Evolutionary conservation across 129 eudicot genomes (phyloP), one percentile per base, ranked within the genome.

Genomic region (Flaveria trinervia): DNA sequence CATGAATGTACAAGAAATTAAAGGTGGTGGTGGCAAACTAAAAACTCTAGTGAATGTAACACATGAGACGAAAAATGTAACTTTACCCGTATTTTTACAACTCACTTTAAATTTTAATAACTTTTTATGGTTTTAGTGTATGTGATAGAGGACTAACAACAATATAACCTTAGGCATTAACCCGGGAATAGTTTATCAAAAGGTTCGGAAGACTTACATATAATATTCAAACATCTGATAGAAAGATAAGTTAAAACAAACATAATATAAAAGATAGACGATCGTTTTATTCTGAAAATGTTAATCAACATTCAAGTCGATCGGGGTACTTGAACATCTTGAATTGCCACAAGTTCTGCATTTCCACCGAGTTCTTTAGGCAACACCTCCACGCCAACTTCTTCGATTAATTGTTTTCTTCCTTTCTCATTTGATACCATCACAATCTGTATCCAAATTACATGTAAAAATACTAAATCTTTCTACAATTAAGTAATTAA

Each of bases 291-390:
- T 39, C 6, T 11, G 16, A 57, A 26, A 18, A 30, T 15, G 16
- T 18, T 25, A 1, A 51, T 75, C 49, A 76, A 49, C 77, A 76
- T 25, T 43, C 52, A 3, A 77, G 44, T 30, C 7, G 72, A 16
- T 10, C 1, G 54, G 0, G 80, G 75, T 4, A 16, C 41, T 72
- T 74, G 74, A 50, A 80, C 85, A 71, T 86, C 84, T 74, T 86
- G 88, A 56, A 86, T 22, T 17, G 81, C 57, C 7, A 83, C 77
- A 59, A 78, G 82, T 46, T 77, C 78, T 9, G 84, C 87, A 2
- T 55, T 73, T 3, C 90, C 90, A 5, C 86, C 85, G 20, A 73
- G 55, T 46, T 77, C 90, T 74, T 77, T 76, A 0, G 88, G 88
- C 43, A 86, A 48, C 49, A n/a, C 81, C 55, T 83, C 88, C 67